phyloP scores from a whole-genome alignment of 352 stramenopile genomes.

The Pythium apleroticum region DNA sequence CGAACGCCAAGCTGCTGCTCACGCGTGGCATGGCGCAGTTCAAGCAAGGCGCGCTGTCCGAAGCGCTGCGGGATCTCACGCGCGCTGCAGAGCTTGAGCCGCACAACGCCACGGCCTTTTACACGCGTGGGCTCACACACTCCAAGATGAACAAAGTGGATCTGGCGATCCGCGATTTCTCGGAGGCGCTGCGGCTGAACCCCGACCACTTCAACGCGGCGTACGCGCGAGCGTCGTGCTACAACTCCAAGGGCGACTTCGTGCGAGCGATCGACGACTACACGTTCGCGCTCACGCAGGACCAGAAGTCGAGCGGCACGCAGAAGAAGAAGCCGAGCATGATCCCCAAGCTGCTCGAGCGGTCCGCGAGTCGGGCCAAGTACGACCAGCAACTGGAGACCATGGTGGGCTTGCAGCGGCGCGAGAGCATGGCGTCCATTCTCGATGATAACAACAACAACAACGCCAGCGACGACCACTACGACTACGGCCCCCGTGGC shows the following conservation, averaged over 20 bases:
- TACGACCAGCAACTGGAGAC: constrained; percentile 35
- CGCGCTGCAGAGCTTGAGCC: constrained; percentile 46
- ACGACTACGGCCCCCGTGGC: background rate
- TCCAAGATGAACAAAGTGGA: constrained; percentile 72
- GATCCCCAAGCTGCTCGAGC: constrained; percentile 39
- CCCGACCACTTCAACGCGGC: constrained; percentile 87
- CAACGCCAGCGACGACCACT: constrained; percentile 24
- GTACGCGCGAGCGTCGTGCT: constrained; percentile 84
- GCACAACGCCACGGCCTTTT: constrained; percentile 51
- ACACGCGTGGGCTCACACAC: constrained; percentile 73
- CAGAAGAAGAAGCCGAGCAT: constrained; percentile 31
- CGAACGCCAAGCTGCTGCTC: constrained; percentile 64
- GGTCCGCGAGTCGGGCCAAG: constrained; percentile 19
- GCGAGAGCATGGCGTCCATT: background rate
- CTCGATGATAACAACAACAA: constrained; percentile 19
- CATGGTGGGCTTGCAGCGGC: background rate
- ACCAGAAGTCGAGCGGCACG: constrained; percentile 43
- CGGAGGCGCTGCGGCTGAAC: constrained; percentile 67
- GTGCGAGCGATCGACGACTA: constrained; percentile 89
- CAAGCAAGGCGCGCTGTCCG: constrained; percentile 62
- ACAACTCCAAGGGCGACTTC: constrained; percentile 86
- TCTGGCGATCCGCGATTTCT: constrained; percentile 80
- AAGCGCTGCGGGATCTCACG: constrained; percentile 60
- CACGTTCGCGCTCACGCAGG: constrained; percentile 83
- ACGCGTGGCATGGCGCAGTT: constrained; percentile 76